phyloP scores from a whole-genome alignment of 2,329 filamentous ascomycete species.

The Cytospora schulzeri region DNA sequence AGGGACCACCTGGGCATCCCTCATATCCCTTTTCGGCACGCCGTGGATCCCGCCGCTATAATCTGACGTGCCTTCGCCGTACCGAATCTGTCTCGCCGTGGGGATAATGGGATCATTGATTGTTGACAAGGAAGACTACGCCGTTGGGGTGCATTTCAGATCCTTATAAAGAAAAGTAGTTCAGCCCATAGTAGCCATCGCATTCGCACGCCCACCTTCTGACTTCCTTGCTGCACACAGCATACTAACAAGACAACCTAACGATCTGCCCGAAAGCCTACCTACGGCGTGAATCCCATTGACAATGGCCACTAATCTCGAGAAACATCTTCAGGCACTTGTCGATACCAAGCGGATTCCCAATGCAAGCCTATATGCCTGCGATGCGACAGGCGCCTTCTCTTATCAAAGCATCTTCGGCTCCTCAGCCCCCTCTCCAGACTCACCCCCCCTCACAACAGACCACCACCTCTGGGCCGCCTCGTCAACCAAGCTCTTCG shows the following conservation, averaged over 20 bases:
- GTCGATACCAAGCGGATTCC: constrained; percentile 48
- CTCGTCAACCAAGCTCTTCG: constrained; percentile 48
- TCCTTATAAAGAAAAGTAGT: too few species aligned
- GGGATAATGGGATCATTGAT: too few species aligned
- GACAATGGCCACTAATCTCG: constrained; percentile 37
- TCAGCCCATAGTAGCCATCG: neutral
- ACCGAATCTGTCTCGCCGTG: constrained; percentile 7
- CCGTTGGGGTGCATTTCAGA: too few species aligned
- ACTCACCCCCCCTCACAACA: constrained; percentile 37
- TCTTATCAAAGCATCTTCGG: constrained; percentile 44
- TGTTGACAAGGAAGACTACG: too few species aligned
- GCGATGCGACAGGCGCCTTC: constrained; percentile 42
- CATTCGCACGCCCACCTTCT: neutral
- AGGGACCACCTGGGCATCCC: too few species aligned
- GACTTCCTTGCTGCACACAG: too few species aligned
- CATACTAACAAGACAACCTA: neutral
- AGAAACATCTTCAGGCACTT: constrained; percentile 41
- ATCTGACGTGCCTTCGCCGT: constrained; percentile 2
- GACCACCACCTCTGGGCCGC: constrained; percentile 43
- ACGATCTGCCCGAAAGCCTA: neutral
- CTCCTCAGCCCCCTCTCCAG: constrained; percentile 44
- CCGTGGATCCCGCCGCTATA: neutral
- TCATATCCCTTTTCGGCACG: constrained; percentile 3
- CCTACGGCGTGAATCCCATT: neutral
- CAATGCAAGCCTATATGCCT: constrained; percentile 46